Base-by-base conservation (phyloP, 805 yeast genomes). In the Lipomyces orientalis region DNA sequence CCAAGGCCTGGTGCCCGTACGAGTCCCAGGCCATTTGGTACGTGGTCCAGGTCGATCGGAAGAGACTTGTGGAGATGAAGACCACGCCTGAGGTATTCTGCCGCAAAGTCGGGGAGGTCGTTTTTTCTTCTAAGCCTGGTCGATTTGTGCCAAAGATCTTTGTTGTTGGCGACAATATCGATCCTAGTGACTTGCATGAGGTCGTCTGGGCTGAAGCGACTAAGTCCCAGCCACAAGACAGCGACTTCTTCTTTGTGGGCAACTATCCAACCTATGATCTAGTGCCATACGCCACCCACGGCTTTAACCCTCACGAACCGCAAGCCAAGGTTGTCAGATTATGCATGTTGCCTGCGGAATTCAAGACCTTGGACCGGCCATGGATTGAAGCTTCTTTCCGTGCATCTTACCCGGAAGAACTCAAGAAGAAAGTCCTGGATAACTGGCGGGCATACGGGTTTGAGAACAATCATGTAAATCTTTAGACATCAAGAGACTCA, bases 41-140 rank as follows among this genome's bases (percentile, higher is more conserved):
- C 46, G 46, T 39, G 46, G 46, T 39, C 46, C 46, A 39, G 46
- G 46, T 39, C 46, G 46, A 39, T 39, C 46, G 46, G 46, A 39
- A 39, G 46, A 39, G 46, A 5, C 46, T 39, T 39, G 46, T 39
- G 46, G 46, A 39, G 46, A 39, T 39, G 46, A 39, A 39, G 46
- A 39, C 46, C 46, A 39, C 46, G 46, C 46, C 46, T 39, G 46
- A 39, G 46, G 12, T 5, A 39, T 39, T 39, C 46, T 39, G 46
- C 5, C 46, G 46, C 46, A n/a, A 39, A 39, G 46, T 39, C 46
- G 46, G 46, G 46, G 46, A 39, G 46, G 5, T 39, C 5, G 46
- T 39, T 39, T 39, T 39, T 5, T 39, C 46, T 39, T 39, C 46
- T 39, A 39, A 39, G 46, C 46, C 46, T 39, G 46, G 46, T 39